Conservation (phyloP, 495 filamentous ascomycete genomes). For the Daldinia caldariorum region DNA sequence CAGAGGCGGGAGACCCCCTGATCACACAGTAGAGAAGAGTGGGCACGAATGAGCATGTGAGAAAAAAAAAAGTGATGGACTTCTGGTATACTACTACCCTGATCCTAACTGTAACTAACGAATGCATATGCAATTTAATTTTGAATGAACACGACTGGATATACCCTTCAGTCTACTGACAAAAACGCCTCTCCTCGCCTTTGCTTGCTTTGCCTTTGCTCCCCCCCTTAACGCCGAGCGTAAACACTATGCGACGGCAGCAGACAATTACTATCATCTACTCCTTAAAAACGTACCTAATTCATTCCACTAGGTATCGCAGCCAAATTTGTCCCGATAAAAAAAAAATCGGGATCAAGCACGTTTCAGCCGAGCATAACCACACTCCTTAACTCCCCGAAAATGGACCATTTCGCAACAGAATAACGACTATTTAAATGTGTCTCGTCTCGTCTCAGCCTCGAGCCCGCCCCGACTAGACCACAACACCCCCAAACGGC, state of each 20-base stretch:
- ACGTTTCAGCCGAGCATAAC: constrained; percentile 2
- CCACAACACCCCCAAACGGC: constrained; percentile 67
- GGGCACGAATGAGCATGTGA: constrained; percentile 16
- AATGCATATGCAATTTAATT: constrained; percentile 21
- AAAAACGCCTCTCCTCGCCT: constrained; percentile 30
- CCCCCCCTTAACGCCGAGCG: constrained; percentile 21
- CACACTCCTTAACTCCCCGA: neutral
- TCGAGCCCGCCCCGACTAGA: constrained; percentile 29
- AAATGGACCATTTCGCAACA: constrained; percentile 11
- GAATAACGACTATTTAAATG: neutral
- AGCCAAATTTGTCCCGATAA: neutral
- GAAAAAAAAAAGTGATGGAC: too few species aligned
- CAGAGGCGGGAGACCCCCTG: constrained; percentile 1
- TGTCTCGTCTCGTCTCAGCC: neutral
- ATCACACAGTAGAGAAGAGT: constrained; percentile 12
- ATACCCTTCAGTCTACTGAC: constrained; percentile 11
- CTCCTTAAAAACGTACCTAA: neutral
- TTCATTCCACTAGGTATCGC: neutral
- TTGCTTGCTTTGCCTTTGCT: constrained; percentile 1
- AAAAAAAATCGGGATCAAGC: neutral
- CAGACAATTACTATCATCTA: constrained; percentile 10
- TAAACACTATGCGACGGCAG: constrained; percentile 26
- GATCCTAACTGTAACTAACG: constrained; percentile 29
- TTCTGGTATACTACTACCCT: constrained; percentile 32
- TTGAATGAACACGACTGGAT: constrained; percentile 30